A percentile compares a stretch with the other conserved stretches of the same genome.
phyloP scores from a whole-genome alignment of 148 eudicot genomes.

The Chenopodium suecicum region DNA sequence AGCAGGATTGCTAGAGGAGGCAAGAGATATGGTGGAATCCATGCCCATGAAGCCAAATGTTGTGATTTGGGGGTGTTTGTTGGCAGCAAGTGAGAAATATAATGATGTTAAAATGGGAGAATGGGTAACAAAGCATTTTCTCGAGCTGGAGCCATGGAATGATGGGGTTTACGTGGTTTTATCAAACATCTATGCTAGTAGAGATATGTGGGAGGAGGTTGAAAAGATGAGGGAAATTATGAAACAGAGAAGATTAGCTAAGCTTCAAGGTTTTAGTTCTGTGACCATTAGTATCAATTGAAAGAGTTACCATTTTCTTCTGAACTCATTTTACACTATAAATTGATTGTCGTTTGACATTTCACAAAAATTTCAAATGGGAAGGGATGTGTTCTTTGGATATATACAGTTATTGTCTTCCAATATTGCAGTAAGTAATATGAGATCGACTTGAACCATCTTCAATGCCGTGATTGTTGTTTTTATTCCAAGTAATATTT shows the following conservation, averaged over 20 bases:
- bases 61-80: conserved; percentile 76
- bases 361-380: not conserved
- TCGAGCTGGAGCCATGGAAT: conserved; percentile 72
- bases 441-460: not conserved
- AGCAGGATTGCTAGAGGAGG: conserved; percentile 60
- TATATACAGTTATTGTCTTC: not conserved
- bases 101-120: conserved; percentile 68
- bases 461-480: not conserved
- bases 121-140: conserved; percentile 60
- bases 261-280: conserved; percentile 63
- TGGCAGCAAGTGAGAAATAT: conserved; percentile 80
- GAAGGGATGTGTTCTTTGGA: not conserved
- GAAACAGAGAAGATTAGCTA: conserved; percentile 61
- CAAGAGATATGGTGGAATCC: conserved; percentile 51
- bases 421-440: not conserved
- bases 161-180: conserved; percentile 75
- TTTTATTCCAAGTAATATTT: not conserved
- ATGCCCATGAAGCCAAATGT: conserved; percentile 75
- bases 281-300: conserved; percentile 8
- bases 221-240: conserved; percentile 55
- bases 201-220: conserved; percentile 69
- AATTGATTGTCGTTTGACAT: not conserved
- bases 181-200: conserved; percentile 71
- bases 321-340: not conserved
- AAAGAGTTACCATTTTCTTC: not conserved